These are phyloP conservation scores for Eremomyces bilateralis DNA, from an alignment of 495 filamentous ascomycete genomes.

Conservation along the genomic window DNA sequence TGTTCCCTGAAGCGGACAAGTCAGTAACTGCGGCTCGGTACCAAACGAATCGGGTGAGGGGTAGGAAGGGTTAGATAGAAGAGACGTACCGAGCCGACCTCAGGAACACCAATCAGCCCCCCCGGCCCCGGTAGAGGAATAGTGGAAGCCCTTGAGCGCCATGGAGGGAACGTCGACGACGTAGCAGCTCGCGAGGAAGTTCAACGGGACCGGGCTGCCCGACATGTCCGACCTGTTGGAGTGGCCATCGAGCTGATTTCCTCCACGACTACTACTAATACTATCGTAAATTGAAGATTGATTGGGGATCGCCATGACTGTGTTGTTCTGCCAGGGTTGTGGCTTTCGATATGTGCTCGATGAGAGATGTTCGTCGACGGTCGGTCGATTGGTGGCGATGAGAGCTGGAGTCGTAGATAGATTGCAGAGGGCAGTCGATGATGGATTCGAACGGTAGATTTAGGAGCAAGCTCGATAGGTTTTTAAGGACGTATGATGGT, in stretches of 20 bases:
- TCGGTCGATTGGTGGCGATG: background rate
- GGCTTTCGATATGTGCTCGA: background rate
- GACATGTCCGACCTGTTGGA: background rate
- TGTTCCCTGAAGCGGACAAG: slow-evolving; percentile 23
- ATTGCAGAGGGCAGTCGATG: too few species aligned
- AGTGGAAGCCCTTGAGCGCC: slow-evolving; percentile 65
- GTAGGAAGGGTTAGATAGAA: background rate
- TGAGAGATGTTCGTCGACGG: background rate
- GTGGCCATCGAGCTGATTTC: too few species aligned
- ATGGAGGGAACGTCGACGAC: slow-evolving; percentile 30
- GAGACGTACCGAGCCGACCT: slow-evolving; percentile 47
- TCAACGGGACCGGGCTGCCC: slow-evolving; percentile 8
- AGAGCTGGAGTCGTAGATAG: too few species aligned
- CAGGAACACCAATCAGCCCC: slow-evolving; percentile 94
- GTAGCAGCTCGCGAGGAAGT: slow-evolving; percentile 76
- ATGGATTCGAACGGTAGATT: too few species aligned
- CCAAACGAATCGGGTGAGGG: background rate
- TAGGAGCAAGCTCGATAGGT: too few species aligned
- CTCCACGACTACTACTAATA: background rate
- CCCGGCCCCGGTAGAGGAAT: slow-evolving; percentile 71
- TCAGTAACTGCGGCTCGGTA: slow-evolving; percentile 4
- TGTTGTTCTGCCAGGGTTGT: background rate
- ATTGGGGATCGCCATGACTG: background rate
- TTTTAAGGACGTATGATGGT: too few species aligned
- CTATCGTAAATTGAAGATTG: background rate